phyloP scores from a whole-genome alignment of 2,329 filamentous ascomycete genomes.

The Dichotomopilus funicola region DNA sequence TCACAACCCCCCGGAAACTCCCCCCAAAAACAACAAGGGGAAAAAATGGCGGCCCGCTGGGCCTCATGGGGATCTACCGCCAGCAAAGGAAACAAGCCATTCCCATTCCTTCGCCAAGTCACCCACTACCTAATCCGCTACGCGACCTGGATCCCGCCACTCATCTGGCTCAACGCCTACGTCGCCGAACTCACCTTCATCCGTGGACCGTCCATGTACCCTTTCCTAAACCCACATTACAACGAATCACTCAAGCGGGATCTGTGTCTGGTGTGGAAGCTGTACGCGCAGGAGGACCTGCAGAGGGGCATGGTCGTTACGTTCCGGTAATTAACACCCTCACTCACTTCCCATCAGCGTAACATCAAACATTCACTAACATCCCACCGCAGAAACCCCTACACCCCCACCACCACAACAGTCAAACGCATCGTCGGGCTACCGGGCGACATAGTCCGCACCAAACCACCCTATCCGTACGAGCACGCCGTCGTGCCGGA shows the following conservation, averaged over 20 bases:
- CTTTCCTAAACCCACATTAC: slow-evolving; percentile 63
- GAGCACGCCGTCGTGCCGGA: slow-evolving; percentile 59
- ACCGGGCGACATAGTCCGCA: slow-evolving; percentile 69
- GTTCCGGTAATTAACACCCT: slow-evolving; percentile 44
- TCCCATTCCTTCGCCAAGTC: slow-evolving; percentile 31
- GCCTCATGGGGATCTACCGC: slow-evolving; percentile 10
- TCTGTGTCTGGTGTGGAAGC: slow-evolving; percentile 53
- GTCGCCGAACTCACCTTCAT: slow-evolving; percentile 54
- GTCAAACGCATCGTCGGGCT: slow-evolving; percentile 81
- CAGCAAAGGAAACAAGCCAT: neutral
- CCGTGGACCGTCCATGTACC: slow-evolving; percentile 66
- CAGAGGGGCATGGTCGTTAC: slow-evolving; percentile 69
- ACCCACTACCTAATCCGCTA: slow-evolving; percentile 45
- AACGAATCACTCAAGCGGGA: slow-evolving; percentile 50
- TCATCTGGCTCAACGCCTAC: slow-evolving; percentile 55
- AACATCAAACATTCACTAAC: neutral
- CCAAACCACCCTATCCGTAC: slow-evolving; percentile 54
- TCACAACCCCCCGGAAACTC: neutral
- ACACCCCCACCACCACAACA: slow-evolving; percentile 59
- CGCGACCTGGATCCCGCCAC: slow-evolving; percentile 55
- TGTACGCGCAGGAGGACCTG: slow-evolving; percentile 50
- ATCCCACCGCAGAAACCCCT: slow-evolving; percentile 52
- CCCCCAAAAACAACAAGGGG: neutral
- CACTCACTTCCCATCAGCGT: neutral
- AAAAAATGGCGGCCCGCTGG: slow-evolving; percentile 13